These are phyloP conservation scores for Cytidiella melzeri DNA, from an alignment of 768 basidiomycete species.

Conservation along the genomic window DNA sequence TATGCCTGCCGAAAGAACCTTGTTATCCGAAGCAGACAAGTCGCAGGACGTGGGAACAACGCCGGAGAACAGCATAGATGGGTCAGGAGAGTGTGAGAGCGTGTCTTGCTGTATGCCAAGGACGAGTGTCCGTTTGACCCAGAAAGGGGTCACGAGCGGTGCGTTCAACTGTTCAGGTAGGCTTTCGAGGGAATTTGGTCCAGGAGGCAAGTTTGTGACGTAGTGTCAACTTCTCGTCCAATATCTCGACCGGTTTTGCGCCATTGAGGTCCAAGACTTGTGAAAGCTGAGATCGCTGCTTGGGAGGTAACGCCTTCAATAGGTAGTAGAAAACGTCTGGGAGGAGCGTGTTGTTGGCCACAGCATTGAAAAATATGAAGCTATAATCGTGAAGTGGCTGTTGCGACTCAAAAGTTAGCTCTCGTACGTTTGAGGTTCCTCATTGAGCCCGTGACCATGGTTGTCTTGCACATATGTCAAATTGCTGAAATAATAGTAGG, in stretches of 20 bases:
- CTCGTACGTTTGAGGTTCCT: no score
- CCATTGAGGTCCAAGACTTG: constrained; percentile 49
- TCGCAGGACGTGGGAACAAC: constrained; percentile 68
- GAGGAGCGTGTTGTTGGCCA: constrained; percentile 26
- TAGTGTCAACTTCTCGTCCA: constrained; percentile 40
- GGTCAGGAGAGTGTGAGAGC: no score
- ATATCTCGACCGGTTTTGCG: constrained; percentile 30
- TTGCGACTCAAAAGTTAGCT: no score
- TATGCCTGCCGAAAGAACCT: constrained; percentile 68
- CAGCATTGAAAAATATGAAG: not conserved
- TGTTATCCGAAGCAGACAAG: constrained; percentile 59
- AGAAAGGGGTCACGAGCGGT: constrained; percentile 49
- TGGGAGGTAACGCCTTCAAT: constrained; percentile 39
- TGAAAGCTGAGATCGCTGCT: constrained; percentile 38
- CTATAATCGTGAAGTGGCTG: no score
- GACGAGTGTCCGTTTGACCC: no score
- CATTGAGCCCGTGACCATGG: no score
- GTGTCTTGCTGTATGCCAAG: no score
- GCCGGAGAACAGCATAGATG: constrained; percentile 76
- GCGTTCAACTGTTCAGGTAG: constrained; percentile 20
- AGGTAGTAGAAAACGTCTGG: constrained; percentile 40
- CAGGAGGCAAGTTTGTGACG: constrained; percentile 49
- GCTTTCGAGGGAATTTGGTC: constrained; percentile 50
- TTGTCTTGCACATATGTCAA: no score
- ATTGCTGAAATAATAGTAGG: no score